phyloP scores from a whole-genome alignment of 2,329 filamentous ascomycete species.

The Chaetomiaceae sp. region DNA sequence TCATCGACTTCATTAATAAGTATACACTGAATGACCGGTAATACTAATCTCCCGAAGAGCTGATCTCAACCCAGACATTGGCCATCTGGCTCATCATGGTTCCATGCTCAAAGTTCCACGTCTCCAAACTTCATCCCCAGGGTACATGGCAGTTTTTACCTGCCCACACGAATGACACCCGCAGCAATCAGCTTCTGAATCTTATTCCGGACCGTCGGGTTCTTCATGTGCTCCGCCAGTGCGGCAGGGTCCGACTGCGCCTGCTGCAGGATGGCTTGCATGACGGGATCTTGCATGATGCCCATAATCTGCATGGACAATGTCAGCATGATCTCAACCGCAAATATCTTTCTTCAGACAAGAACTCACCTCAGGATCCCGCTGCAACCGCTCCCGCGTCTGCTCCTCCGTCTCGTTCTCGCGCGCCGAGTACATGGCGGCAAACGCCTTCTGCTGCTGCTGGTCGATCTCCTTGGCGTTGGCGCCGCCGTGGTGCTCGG shows the following conservation, averaged over 20 bases:
- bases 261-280: constrained; percentile 96
- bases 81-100: too few species aligned
- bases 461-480: constrained; percentile 88
- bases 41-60: too few species aligned
- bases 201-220: constrained; percentile 76
- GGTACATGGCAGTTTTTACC: constrained; percentile 13
- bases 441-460: constrained; percentile 87
- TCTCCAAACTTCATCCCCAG: background rate
- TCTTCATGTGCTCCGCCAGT: constrained; percentile 95
- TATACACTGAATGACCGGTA: too few species aligned
- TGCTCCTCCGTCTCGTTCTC: constrained; percentile 96
- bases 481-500: constrained; percentile 59
- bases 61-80: too few species aligned
- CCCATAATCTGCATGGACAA: constrained; percentile 67
- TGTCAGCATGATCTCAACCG: too few species aligned
- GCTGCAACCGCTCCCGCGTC: constrained; percentile 83
- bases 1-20: too few species aligned
- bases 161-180: constrained; percentile 77
- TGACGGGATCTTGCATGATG: constrained; percentile 92
- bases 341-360: background rate
- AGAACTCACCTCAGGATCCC: constrained; percentile 75
- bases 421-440: constrained; percentile 81
- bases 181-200: constrained; percentile 92
- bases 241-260: constrained; percentile 89
- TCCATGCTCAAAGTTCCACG: too few species aligned